A percentile compares a stretch with the other conserved stretches of the same genome.
Evolutionary conservation across 441 rosid genomes (phyloP).

Genomic region (Populus hybrid): DNA sequence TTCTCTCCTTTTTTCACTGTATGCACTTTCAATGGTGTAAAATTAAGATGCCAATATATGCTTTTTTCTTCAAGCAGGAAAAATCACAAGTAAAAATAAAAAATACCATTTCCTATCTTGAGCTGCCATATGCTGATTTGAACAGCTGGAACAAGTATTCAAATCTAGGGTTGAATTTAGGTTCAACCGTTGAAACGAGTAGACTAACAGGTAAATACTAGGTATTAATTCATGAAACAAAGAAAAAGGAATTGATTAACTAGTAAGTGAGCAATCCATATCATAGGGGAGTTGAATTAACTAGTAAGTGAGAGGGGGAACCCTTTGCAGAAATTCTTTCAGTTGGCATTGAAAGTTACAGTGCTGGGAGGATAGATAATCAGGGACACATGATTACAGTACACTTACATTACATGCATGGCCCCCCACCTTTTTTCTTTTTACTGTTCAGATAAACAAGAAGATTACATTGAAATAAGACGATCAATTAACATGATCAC

Average conservation of each 20-base stretch:
- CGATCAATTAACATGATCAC: conserved; percentile 1
- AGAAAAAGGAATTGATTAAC: neutral
- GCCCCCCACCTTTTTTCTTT: neutral
- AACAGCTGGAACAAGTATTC: neutral
- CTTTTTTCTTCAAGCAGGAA: neutral
- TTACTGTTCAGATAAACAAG: neutral
- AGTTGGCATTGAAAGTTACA: conserved; percentile 30
- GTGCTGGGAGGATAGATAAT: conserved; percentile 7
- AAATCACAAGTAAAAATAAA: neutral
- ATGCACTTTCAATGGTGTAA: conserved; percentile 24
- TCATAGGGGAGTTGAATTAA: neutral
- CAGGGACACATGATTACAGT: neutral
- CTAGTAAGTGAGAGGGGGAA: neutral
- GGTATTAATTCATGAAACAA: neutral
- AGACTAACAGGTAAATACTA: neutral
- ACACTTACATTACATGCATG: conserved; percentile 13
- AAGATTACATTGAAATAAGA: conserved; percentile 5
- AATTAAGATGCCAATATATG: conserved; percentile 1
- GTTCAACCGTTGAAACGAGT: too few species aligned
- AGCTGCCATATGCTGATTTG: conserved; percentile 1
- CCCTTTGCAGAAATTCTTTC: neutral
- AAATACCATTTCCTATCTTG: neutral
- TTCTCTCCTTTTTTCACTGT: neutral
- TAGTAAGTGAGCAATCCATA: too few species aligned
- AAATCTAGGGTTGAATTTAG: too few species aligned